Percentiles rank a stretch among this genome's conserved stretches.
phyloP scores from a whole-genome alignment of 495 filamentous ascomycete species.

The Neurospora tetraspora region DNA sequence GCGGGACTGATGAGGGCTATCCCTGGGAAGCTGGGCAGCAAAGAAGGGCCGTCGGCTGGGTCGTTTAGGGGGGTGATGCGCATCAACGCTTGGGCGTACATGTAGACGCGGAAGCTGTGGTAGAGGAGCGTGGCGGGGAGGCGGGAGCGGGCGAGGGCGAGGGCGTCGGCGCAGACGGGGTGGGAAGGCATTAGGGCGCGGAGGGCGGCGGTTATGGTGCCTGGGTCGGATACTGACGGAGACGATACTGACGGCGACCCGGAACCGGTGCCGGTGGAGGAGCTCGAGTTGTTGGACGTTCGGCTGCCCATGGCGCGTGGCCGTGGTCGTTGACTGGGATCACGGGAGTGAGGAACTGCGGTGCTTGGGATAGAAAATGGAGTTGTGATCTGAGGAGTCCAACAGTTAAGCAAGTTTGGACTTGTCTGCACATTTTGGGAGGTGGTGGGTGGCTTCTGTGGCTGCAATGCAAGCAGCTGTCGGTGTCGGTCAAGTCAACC shows the following conservation, averaged over 20 bases:
- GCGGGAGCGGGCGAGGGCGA: conserved; percentile 14
- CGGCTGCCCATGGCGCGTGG: not conserved
- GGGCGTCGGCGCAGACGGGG: conserved; percentile 20
- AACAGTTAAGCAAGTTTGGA: not conserved
- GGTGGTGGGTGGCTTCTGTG: not conserved
- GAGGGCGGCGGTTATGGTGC: conserved; percentile 17
- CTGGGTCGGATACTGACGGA: not conserved
- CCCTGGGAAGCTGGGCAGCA: not conserved
- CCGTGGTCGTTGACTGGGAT: not conserved
- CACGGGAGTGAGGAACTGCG: no score
- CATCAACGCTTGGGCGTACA: conserved; percentile 27
- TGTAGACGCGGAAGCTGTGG: conserved; percentile 37
- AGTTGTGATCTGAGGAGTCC: not conserved
- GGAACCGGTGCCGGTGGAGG: conserved; percentile 1
- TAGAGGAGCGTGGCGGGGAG: conserved; percentile 34
- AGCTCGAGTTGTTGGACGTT: conserved; percentile 1
- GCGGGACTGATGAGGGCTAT: conserved; percentile 1
- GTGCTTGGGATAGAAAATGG: not conserved
- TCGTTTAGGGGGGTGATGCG: conserved; percentile 2
- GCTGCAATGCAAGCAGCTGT: not conserved
- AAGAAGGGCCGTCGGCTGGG: not conserved
- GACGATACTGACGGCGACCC: not conserved
- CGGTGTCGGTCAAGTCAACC: not conserved
- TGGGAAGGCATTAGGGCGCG: conserved; percentile 17
- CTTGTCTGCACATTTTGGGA: not conserved